phyloP scores from a whole-genome alignment of 225 moss, liverwort and hornwort species.

The Physcomitrium patens region DNA sequence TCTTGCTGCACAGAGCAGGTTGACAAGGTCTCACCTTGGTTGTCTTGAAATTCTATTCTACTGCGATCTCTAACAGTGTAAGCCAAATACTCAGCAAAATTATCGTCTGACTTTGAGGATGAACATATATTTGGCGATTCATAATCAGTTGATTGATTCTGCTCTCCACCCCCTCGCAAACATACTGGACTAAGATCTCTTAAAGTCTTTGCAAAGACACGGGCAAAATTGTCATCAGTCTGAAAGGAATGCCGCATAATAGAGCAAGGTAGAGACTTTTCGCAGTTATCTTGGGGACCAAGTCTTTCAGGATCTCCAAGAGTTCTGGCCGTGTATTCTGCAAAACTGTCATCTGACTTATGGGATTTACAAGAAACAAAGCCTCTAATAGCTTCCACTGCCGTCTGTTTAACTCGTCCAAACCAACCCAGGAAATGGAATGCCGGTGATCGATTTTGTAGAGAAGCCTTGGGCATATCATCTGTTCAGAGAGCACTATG shows the following conservation, averaged over 20 bases:
- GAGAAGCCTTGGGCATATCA: slow-evolving; percentile 45
- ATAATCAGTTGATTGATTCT: slow-evolving; percentile 14
- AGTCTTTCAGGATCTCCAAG: slow-evolving; percentile 2
- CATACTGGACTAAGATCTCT: slow-evolving; percentile 25
- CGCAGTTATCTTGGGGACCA: slow-evolving; percentile 11
- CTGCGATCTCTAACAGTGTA: slow-evolving; percentile 13
- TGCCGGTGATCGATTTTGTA: slow-evolving; percentile 24
- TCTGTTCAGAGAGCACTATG: slow-evolving; percentile 35
- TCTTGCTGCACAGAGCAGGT: slow-evolving; percentile 27
- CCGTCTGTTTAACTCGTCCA: slow-evolving; percentile 35
- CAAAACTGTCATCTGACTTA: slow-evolving; percentile 33
- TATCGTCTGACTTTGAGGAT: slow-evolving; percentile 26
- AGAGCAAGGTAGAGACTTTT: slow-evolving; percentile 24
- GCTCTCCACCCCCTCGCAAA: slow-evolving; percentile 23
- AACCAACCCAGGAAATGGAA: slow-evolving; percentile 34
- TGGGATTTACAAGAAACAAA: slow-evolving; percentile 29
- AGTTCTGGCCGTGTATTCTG: slow-evolving; percentile 30
- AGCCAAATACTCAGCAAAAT: slow-evolving; percentile 17
- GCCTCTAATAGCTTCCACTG: slow-evolving; percentile 32
- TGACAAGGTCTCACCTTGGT: slow-evolving; percentile 20
- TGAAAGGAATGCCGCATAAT: slow-evolving; percentile 9
- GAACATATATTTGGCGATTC: slow-evolving; percentile 23
- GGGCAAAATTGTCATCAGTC: slow-evolving; percentile 33
- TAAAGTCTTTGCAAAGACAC: slow-evolving; percentile 6
- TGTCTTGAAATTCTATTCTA: slow-evolving; percentile 21